Conservation (phyloP, 495 filamentous ascomycete species). For the Aspergillus nanangensis region DNA sequence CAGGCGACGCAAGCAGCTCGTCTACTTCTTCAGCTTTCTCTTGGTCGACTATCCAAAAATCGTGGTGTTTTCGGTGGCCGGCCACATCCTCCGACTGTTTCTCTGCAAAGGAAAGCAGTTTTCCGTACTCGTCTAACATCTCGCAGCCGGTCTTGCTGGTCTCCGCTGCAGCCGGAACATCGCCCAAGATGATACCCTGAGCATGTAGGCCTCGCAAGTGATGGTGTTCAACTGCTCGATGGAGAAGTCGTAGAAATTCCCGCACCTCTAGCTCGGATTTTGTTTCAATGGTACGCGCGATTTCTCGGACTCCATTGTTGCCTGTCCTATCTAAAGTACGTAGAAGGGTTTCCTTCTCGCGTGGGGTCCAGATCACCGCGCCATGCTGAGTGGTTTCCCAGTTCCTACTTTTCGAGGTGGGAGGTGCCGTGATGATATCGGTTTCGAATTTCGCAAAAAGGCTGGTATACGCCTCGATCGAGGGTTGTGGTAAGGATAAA, state of each 20-base stretch:
- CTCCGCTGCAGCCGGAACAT: conserved; percentile 71
- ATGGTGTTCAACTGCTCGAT: conserved; percentile 38
- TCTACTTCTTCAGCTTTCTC: conserved; percentile 38
- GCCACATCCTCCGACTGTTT: conserved; percentile 48
- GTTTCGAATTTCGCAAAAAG: conserved; percentile 53
- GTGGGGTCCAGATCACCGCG: conserved; percentile 62
- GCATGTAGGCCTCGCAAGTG: conserved; percentile 20
- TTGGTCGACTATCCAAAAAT: conserved; percentile 51
- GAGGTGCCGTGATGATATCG: too few relatives aligned
- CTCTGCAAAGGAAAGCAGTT: conserved; percentile 53
- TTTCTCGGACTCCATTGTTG: conserved; percentile 50
- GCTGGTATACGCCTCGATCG: conserved; percentile 44
- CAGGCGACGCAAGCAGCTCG: conserved; percentile 12
- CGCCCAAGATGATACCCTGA: conserved; percentile 20
- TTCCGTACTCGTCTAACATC: conserved; percentile 65
- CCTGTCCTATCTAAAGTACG: conserved; percentile 58
- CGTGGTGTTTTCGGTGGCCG: conserved; percentile 52
- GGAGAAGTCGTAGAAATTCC: conserved; percentile 60
- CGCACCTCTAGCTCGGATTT: conserved; percentile 74
- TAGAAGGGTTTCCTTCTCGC: conserved; percentile 71
- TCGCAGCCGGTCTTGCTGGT: conserved; percentile 59
- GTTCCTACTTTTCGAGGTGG: too few relatives aligned
- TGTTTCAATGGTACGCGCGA: conserved; percentile 59
- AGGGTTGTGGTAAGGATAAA: conserved; percentile 5
- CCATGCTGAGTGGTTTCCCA: too few relatives aligned